These are phyloP conservation scores for Aquilaria yunnanensis DNA, from an alignment of 345 rosid species.

Conservation along the genomic window DNA sequence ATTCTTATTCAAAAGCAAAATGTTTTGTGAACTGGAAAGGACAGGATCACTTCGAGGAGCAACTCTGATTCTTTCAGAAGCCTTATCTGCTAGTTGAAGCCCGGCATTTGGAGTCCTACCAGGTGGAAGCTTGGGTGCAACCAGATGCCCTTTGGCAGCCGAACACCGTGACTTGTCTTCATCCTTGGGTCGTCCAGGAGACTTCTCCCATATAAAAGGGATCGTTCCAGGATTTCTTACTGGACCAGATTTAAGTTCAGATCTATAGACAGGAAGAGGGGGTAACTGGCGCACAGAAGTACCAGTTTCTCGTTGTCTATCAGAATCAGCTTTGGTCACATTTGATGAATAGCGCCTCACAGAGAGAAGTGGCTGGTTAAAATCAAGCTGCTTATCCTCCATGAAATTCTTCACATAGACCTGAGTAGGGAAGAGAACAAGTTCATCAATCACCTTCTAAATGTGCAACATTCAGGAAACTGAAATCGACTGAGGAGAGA, in stretches of 20 bases:
- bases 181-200: conserved; percentile 78
- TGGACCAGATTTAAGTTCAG: conserved; percentile 90
- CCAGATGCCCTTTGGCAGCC: conserved; percentile 24
- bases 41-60: conserved; percentile 8
- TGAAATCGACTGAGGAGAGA: background rate
- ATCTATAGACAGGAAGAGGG: conserved; percentile 56
- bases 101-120: conserved; percentile 42
- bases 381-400: conserved; percentile 82
- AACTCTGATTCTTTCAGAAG: conserved; percentile 15
- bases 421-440: conserved; percentile 20
- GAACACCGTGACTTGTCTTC: conserved; percentile 27
- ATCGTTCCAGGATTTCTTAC: conserved; percentile 77
- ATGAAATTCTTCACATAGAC: conserved; percentile 39
- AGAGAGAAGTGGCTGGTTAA: conserved; percentile 70
- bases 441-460: conserved; percentile 9
- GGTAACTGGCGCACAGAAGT: conserved; percentile 32
- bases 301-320: conserved; percentile 34
- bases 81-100: conserved; percentile 19
- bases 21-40: conserved; percentile 13
- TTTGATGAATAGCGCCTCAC: conserved; percentile 53
- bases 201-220: conserved; percentile 85
- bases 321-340: conserved; percentile 27
- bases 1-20: conserved; percentile 10
- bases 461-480: conserved; percentile 4
- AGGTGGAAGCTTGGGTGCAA: conserved; percentile 84